A percentile compares a stretch with the other conserved stretches of the same genome.
Conservation (phyloP, 345 rosid genomes). For the Euphorbia pulcherrima region DNA sequence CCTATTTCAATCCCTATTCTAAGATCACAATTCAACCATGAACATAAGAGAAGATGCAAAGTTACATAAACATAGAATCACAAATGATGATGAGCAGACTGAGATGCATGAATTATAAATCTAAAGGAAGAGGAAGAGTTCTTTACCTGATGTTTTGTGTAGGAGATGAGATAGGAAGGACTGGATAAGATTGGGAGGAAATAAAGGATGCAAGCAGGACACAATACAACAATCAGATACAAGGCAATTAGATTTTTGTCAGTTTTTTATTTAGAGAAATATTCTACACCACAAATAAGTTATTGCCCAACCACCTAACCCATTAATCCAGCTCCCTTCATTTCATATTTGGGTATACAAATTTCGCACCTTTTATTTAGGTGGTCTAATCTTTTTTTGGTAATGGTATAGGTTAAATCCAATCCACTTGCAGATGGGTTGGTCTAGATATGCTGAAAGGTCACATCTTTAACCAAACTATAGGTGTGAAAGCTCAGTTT, state of each 20-base stretch:
- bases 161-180: background rate
- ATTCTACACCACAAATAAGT: constrained; percentile 2
- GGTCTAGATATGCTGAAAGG: background rate
- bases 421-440: background rate
- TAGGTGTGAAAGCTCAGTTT: no score
- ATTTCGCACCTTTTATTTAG: background rate
- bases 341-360: background rate
- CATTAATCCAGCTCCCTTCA: background rate
- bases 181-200: background rate
- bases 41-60: background rate
- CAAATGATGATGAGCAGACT: background rate
- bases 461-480: background rate
- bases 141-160: background rate
- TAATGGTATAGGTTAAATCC: background rate
- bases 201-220: background rate
- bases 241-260: background rate
- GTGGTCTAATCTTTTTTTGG: background rate
- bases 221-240: background rate
- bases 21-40: background rate
- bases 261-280: constrained; percentile 1
- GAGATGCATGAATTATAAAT: background rate
- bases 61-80: background rate
- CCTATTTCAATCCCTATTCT: no score
- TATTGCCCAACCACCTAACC: background rate
- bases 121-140: background rate